phyloP scores from a whole-genome alignment of 768 basidiomycete genomes.

The Suillus subaureus region DNA sequence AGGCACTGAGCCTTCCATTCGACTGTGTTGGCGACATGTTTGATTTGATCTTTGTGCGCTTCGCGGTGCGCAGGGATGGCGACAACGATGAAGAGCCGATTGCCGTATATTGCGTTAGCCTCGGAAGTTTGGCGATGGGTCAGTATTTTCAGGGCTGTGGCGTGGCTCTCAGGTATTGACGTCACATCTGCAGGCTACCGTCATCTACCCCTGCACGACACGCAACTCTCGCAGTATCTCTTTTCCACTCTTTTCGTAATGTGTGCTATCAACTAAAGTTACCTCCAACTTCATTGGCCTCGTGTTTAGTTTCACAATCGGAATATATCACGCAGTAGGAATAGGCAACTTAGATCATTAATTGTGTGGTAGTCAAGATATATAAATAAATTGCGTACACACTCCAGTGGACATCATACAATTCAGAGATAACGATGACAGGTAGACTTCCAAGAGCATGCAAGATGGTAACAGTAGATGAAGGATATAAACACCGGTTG shows the following conservation, averaged over 20 bases:
- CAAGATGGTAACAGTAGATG: background rate
- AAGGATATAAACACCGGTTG: constrained; percentile 2
- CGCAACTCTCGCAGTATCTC: constrained; percentile 82
- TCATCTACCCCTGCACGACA: constrained; percentile 88
- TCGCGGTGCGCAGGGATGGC: constrained; percentile 72
- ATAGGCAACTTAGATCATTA: background rate
- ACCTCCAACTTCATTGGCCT: background rate
- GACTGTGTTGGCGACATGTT: constrained; percentile 74
- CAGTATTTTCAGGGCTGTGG: background rate
- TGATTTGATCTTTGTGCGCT: constrained; percentile 83
- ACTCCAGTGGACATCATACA: background rate
- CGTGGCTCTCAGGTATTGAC: background rate
- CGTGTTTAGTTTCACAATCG: background rate
- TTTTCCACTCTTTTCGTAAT: constrained; percentile 93
- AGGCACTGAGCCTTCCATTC: constrained; percentile 70
- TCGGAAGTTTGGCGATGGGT: constrained; percentile 79
- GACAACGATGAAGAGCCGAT: constrained; percentile 63
- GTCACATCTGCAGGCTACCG: constrained; percentile 68
- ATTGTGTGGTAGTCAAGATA: background rate
- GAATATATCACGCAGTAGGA: background rate
- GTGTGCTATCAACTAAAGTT: constrained; percentile 42
- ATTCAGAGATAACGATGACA: constrained; percentile 1
- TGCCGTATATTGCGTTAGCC: constrained; percentile 71
- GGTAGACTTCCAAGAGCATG: background rate
- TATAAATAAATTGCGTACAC: background rate